Conservation (phyloP, 1,139 yeast genomes). For the Eremothecium gossypii region DNA sequence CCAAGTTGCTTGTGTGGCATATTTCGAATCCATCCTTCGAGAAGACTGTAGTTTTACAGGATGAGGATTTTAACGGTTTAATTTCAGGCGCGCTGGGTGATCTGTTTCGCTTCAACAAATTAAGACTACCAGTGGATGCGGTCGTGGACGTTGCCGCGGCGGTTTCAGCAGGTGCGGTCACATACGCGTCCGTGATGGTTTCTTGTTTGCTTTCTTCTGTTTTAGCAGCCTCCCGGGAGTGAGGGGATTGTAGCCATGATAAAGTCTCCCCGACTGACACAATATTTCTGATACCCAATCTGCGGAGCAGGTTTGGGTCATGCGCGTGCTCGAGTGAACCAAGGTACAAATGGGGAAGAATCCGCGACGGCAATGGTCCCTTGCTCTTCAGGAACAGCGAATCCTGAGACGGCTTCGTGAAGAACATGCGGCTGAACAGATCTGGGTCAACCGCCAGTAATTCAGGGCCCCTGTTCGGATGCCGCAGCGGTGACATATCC, state of each 20-base stretch:
- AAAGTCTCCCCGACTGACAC: constrained; percentile 82
- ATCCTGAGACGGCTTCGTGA: constrained; percentile 20
- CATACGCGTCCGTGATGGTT: background rate
- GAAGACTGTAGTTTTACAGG: background rate
- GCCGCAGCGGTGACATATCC: constrained; percentile 22
- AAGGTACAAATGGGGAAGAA: constrained; percentile 73
- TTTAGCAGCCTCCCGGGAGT: background rate
- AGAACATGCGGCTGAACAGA: constrained; percentile 29
- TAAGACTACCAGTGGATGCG: background rate
- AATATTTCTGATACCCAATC: constrained; percentile 63
- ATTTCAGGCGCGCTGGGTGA: constrained; percentile 15
- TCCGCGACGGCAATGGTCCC: constrained; percentile 41
- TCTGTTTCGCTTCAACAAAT: background rate
- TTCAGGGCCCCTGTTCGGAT: constrained; percentile 8
- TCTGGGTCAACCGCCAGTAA: constrained; percentile 24
- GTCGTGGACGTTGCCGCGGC: background rate
- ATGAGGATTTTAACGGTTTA: background rate
- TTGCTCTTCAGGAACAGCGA: constrained; percentile 26
- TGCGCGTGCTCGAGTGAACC: constrained; percentile 84
- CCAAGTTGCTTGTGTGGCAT: constrained; percentile 34
- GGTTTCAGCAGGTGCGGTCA: background rate
- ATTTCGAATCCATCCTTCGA: constrained; percentile 28
- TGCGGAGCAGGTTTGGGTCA: constrained; percentile 50
- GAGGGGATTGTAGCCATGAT: constrained; percentile 37
- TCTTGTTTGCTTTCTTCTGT: too few relatives aligned